Conservation (phyloP, 352 stramenopile genomes). For the Phytophthora megakarya region DNA sequence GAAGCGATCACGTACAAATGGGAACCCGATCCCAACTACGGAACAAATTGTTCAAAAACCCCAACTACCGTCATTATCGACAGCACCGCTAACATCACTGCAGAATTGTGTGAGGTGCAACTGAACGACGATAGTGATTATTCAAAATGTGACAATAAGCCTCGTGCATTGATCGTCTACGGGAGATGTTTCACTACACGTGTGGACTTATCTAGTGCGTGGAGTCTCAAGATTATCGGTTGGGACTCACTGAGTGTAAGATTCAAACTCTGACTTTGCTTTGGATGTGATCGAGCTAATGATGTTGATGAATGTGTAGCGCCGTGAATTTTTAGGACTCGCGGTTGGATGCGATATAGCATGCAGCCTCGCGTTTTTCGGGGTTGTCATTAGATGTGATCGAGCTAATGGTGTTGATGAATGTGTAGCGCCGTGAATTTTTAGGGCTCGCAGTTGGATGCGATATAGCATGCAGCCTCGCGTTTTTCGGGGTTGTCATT, state of each 20-base stretch:
- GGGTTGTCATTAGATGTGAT: slow-evolving; percentile 59
- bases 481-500: slow-evolving; percentile 69
- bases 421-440: slow-evolving; percentile 72
- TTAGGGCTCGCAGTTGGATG: slow-evolving; percentile 69
- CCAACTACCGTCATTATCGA: slow-evolving; percentile 32
- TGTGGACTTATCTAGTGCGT: slow-evolving; percentile 73
- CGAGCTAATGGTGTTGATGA: too few species aligned
- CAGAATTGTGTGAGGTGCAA: slow-evolving; percentile 38
- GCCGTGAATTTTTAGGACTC: slow-evolving; percentile 68
- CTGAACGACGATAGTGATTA: slow-evolving; percentile 69
- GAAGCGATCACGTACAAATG: slow-evolving; percentile 63
- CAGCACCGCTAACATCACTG: slow-evolving; percentile 35
- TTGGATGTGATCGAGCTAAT: not conserved
- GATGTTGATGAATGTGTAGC: slow-evolving; percentile 39
- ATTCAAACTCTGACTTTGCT: not conserved
- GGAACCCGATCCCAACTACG: slow-evolving; percentile 49
- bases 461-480: slow-evolving; percentile 69
- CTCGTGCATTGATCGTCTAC: slow-evolving; percentile 68
- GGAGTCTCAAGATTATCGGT: slow-evolving; percentile 78
- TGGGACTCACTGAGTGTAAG: slow-evolving; percentile 80
- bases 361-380: slow-evolving; percentile 71
- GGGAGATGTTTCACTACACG: slow-evolving; percentile 77
- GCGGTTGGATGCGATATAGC: slow-evolving; percentile 74
- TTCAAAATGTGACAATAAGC: slow-evolving; percentile 41
- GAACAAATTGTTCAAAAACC: slow-evolving; percentile 43